Conservation (phyloP, 305 asterid genomes). For the Nicotiana rustica region DNA sequence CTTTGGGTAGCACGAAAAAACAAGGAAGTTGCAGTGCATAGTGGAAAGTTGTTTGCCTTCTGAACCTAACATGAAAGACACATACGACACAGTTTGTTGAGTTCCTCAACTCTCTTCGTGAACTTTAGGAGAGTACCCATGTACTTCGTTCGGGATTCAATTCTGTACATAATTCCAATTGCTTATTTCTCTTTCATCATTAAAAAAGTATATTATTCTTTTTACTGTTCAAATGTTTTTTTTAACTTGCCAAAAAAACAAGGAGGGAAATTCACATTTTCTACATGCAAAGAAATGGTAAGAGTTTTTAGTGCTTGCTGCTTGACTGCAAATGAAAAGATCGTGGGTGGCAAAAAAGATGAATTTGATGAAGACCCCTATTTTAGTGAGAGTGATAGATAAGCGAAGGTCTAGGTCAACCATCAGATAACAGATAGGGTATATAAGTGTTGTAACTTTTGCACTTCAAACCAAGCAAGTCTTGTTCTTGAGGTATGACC, state of each 20-base stretch:
- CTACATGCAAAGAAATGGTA: no score
- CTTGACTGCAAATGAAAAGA: not conserved
- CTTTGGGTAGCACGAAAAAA: not conserved
- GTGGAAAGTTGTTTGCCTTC: not conserved
- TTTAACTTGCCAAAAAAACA: no score
- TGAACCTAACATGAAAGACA: no score
- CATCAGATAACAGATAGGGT: not conserved
- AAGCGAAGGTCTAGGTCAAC: not conserved
- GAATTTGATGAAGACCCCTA: not conserved
- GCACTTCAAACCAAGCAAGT: not conserved
- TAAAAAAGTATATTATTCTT: no score
- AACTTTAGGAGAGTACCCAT: no score
- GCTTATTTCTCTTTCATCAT: no score
- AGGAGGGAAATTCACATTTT: no score
- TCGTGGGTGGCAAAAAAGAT: not conserved
- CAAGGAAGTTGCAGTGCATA: not conserved
- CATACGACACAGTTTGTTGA: no score
- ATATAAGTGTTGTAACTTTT: not conserved
- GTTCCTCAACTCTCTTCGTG: no score
- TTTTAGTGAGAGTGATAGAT: not conserved
- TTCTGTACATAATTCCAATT: no score
- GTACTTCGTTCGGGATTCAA: no score
- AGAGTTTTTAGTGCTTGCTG: not conserved
- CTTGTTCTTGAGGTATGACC: not conserved
- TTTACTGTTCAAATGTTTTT: no score